Conservation (phyloP, 106 monocot genomes). For the Dioscorea alata region DNA sequence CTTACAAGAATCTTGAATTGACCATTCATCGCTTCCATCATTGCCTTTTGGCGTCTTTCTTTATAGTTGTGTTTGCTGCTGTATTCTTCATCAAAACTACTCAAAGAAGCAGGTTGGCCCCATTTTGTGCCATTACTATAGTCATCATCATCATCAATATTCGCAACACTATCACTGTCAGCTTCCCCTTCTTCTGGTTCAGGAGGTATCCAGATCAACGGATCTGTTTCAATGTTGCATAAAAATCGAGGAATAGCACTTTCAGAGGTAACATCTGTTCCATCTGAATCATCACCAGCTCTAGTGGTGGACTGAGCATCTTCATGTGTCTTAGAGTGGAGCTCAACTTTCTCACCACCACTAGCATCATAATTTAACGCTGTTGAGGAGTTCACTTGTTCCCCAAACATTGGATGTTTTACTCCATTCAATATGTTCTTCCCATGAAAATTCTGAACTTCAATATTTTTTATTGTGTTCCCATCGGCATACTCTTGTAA, state of each 20-base stretch:
- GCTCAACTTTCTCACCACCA: constrained; percentile 11
- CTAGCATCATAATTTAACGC: constrained; percentile 7
- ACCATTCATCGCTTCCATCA: constrained; percentile 79
- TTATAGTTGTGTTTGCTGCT: constrained; percentile 19
- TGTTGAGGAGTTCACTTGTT: constrained; percentile 1
- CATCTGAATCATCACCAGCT: constrained; percentile 35
- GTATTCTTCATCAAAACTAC: constrained; percentile 26
- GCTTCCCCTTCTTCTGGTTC: constrained; percentile 58
- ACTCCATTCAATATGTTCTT: background rate
- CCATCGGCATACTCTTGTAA: constrained; percentile 1
- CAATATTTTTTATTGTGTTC: constrained; percentile 3
- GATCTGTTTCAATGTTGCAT: constrained; percentile 24
- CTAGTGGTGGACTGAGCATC: constrained; percentile 21
- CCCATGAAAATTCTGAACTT: constrained; percentile 9
- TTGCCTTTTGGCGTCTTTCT: constrained; percentile 59
- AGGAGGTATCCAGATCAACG: constrained; percentile 67
- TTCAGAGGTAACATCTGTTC: constrained; percentile 12
- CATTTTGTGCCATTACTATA: constrained; percentile 51
- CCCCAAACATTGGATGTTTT: background rate
- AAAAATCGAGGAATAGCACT: constrained; percentile 5
- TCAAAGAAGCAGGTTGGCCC: constrained; percentile 45
- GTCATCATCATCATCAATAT: constrained; percentile 77
- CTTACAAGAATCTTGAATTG: constrained; percentile 66
- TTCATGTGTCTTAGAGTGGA: constrained; percentile 4
- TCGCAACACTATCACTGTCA: constrained; percentile 50